Base-by-base conservation (phyloP, 2,329 filamentous ascomycete genomes). In the Diaporthe velutina region DNA sequence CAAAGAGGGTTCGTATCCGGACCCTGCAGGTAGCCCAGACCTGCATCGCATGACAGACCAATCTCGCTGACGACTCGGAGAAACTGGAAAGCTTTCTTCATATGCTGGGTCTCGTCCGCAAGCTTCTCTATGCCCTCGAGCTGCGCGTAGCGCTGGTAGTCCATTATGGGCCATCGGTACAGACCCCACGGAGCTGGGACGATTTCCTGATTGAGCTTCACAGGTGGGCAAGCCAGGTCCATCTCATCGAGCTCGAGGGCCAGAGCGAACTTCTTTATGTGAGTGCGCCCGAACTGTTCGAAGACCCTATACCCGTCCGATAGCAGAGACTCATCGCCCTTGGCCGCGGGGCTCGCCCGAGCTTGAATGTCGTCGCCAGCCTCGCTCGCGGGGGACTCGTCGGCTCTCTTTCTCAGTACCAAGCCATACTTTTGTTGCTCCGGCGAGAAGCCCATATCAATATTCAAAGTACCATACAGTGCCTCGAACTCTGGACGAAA, bases 41-140 rank as follows among this genome's bases (percentile, higher is more conserved):
- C 92, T 73, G 88, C 91, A 79, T 93, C 91, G 54, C 93, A 87
- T 25, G 90, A 93, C 4, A 95, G 82, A 0, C 90, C 93, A n/a
- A 95, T 86, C 75, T 93, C 91, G 48, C 85, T 86, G 3, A 92
- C 88, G 12, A 86, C 85, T 2, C 80, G 83, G 2, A 94, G 85
- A 70, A 87, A 88, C 15, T 85, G 85, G 73, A 95, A 87, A 4
- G 92, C 91, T 45, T 86, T 84, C 76, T 87, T 76, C 90, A 93
- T 91, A 40, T 87, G 87, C 13, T 86, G 85, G 0, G 88, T 90
- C 78, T 93, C 90, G 77, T 94, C 92, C 6, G 92, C 91, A 13
- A 90, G 88, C 70, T 88, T 84, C 79, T 93, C 92, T 3, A 93
- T 85, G 12, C 86, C 87, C 75, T 90, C 90, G 12, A 93, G 84